These are phyloP conservation scores for Glarea lozoyensis DNA, from an alignment of 495 filamentous ascomycete genomes.

Conservation along the genomic window DNA sequence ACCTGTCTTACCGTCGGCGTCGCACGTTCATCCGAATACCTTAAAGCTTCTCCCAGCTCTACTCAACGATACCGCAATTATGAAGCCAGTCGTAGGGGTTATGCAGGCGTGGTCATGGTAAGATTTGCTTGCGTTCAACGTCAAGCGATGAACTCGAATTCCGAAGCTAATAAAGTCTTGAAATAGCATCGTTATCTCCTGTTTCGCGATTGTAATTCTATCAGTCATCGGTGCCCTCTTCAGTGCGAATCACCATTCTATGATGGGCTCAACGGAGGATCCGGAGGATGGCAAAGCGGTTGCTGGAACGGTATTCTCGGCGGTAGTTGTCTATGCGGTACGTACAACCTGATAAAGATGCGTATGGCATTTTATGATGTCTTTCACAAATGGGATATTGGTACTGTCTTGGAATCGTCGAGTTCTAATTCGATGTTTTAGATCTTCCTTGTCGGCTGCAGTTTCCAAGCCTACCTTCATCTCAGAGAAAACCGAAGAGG, in stretches of 20 bases:
- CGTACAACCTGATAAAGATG: no score
- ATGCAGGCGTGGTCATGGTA: slow-evolving; percentile 94
- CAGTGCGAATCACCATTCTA: slow-evolving; percentile 65
- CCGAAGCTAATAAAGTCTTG: not conserved
- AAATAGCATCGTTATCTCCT: slow-evolving; percentile 72
- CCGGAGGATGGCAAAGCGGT: slow-evolving; percentile 67
- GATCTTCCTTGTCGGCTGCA: slow-evolving; percentile 87
- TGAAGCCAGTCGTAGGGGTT: slow-evolving; percentile 87
- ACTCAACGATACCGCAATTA: slow-evolving; percentile 25
- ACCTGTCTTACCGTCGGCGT: not conserved
- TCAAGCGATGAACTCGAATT: no score
- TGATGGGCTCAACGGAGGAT: slow-evolving; percentile 68
- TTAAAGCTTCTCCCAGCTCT: not conserved
- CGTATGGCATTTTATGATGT: no score
- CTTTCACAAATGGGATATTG: no score
- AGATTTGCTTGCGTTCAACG: no score
- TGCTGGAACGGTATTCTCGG: slow-evolving; percentile 72
- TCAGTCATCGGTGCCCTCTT: slow-evolving; percentile 74
- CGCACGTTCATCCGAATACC: not conserved
- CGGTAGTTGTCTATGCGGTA: slow-evolving; percentile 80
- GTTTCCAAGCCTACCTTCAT: slow-evolving; percentile 74
- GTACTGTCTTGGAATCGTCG: no score
- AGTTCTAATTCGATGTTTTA: no score
- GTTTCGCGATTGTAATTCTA: slow-evolving; percentile 83
- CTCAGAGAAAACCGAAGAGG: slow-evolving; percentile 67